phyloP scores from a whole-genome alignment of 352 stramenopile species.

The Phytophthora pini region DNA sequence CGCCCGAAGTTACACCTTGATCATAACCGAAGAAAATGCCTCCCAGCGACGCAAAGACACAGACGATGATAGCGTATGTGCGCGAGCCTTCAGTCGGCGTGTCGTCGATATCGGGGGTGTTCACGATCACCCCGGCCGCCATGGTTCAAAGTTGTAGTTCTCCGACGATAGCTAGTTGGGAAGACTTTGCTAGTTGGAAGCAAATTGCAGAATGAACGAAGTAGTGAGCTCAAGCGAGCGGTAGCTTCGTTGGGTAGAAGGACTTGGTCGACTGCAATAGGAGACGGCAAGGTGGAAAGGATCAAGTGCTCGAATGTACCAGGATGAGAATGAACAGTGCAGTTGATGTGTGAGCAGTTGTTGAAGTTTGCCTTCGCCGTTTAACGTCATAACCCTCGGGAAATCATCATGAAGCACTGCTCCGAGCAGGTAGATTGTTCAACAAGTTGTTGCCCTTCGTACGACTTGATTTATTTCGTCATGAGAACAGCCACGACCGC shows the following conservation, averaged over 20 bases:
- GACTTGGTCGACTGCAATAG: no score
- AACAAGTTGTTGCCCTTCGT: constrained; percentile 3
- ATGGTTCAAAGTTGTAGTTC: constrained; percentile 18
- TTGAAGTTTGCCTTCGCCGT: constrained; percentile 12
- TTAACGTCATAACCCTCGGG: constrained; percentile 7
- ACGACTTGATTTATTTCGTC: constrained; percentile 30
- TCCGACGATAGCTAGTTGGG: not conserved
- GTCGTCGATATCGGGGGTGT: constrained; percentile 18
- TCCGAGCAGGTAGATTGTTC: not conserved
- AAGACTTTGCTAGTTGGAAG: constrained; percentile 5
- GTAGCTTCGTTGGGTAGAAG: not conserved
- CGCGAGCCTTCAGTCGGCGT: constrained; percentile 35
- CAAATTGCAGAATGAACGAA: constrained; percentile 28
- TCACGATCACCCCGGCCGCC: constrained; percentile 27
- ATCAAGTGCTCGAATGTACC: no score
- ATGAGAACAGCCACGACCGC: constrained; percentile 10
- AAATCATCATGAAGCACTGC: not conserved
- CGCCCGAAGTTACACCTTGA: constrained; percentile 30
- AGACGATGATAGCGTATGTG: constrained; percentile 39
- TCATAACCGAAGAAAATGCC: constrained; percentile 36
- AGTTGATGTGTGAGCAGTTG: constrained; percentile 15
- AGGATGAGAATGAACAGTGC: constrained; percentile 7
- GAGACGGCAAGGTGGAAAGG: no score
- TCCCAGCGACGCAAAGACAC: constrained; percentile 24
- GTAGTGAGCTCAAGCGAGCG: not conserved